Evolutionary conservation across 306 rosid species (phyloP).

Genomic region (Castanea sativa): DNA sequence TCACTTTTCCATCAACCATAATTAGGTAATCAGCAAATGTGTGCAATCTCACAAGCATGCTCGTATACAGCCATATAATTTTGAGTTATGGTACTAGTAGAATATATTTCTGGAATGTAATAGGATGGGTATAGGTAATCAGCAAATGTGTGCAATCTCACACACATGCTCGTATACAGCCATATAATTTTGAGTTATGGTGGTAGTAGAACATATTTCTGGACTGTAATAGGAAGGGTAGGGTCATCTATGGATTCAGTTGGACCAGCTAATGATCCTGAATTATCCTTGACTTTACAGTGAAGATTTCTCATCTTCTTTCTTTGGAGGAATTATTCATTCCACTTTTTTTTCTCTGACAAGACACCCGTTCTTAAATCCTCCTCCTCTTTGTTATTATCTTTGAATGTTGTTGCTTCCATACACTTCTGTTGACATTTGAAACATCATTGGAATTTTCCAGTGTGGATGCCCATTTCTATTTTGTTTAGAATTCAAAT

Average conservation of each 20-base stretch:
- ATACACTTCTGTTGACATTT: slow-evolving; percentile 14
- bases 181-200: slow-evolving; percentile 1
- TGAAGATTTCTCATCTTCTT: slow-evolving; percentile 1
- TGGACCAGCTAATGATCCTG: slow-evolving; percentile 2
- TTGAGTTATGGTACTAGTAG: neutral
- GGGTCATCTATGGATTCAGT: neutral
- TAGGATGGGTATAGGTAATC: slow-evolving; percentile 43
- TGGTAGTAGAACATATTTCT: too few species aligned
- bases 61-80: slow-evolving; percentile 4
- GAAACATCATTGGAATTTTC: slow-evolving; percentile 11
- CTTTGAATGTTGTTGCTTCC: slow-evolving; percentile 1
- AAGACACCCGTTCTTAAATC: neutral
- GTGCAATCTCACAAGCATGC: slow-evolving; percentile 7
- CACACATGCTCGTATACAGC: neutral
- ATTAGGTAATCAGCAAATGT: slow-evolving; percentile 50
- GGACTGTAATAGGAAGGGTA: too few species aligned
- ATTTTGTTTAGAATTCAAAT: slow-evolving; percentile 17
- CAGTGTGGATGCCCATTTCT: slow-evolving; percentile 12
- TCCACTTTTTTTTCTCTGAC: slow-evolving; percentile 18
- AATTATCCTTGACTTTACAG: neutral
- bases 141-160: slow-evolving; percentile 14
- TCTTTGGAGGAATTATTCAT: slow-evolving; percentile 14
- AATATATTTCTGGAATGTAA: too few species aligned
- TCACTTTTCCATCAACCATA: slow-evolving; percentile 65
- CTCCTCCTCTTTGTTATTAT: neutral